Evolutionary conservation across 352 stramenopile genomes (phyloP).

Genomic region (Pythium periplocum): DNA sequence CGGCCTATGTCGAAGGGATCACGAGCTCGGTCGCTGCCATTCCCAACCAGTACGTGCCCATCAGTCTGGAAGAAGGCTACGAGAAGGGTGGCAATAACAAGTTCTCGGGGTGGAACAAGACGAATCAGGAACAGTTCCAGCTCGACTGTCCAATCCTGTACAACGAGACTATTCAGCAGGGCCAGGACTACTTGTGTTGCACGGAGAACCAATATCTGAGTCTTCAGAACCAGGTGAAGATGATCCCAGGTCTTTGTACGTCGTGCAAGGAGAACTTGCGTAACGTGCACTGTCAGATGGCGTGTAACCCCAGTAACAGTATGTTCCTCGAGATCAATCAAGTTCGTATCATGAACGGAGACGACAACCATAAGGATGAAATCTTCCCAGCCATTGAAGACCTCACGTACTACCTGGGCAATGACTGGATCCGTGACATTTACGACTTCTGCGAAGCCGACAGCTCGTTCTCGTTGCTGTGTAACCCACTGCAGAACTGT

Average conservation of each 20-base stretch:
- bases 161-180: conserved; percentile 44
- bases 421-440: conserved; percentile 59
- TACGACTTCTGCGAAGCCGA: conserved; percentile 71
- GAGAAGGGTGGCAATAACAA: conserved; percentile 57
- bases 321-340: conserved; percentile 70
- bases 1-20: conserved; percentile 42
- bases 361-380: conserved; percentile 32
- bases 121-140: conserved; percentile 61
- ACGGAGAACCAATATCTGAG: conserved; percentile 69
- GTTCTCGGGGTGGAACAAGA: conserved; percentile 57
- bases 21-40: conserved; percentile 26
- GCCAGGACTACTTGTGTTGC: conserved; percentile 63
- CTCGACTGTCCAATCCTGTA: conserved; percentile 68
- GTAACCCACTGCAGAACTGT: conserved; percentile 43
- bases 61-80: conserved; percentile 45
- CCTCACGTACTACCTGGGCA: conserved; percentile 61
- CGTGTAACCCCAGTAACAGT: conserved; percentile 74
- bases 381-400: conserved; percentile 68
- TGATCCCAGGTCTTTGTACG: conserved; percentile 53
- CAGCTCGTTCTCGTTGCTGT: conserved; percentile 40
- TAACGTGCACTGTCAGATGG: conserved; percentile 79
- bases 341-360: conserved; percentile 52
- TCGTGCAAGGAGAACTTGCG: conserved; percentile 70
- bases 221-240: conserved; percentile 51
- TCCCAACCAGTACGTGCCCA: conserved; percentile 62